phyloP scores from a whole-genome alignment of 495 filamentous ascomycete genomes.

The Aspergillus bridgeri region DNA sequence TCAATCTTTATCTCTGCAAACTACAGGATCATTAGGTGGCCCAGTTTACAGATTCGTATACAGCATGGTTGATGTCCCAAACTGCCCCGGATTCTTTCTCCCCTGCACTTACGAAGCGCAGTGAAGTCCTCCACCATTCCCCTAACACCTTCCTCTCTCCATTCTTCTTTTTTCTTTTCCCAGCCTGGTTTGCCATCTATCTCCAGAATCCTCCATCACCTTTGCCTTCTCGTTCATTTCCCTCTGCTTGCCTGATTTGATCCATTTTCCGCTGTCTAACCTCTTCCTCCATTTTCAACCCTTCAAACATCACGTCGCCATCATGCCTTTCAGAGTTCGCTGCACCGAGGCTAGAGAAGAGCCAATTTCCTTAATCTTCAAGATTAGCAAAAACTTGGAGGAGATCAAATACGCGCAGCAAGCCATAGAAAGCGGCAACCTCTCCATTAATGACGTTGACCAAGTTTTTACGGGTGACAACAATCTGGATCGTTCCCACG shows the following conservation, averaged over 20 bases:
- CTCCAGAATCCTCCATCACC: neutral
- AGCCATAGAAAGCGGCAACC: constrained; percentile 7
- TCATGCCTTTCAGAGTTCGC: constrained; percentile 14
- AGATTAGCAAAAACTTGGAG: constrained; percentile 14
- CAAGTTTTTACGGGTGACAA: constrained; percentile 2
- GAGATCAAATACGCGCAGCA: constrained; percentile 7
- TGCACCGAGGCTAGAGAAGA: constrained; percentile 1
- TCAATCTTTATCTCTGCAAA: too few relatives aligned
- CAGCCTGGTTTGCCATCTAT: too few relatives aligned
- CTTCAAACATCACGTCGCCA: neutral
- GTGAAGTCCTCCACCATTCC: neutral
- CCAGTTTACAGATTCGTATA: too few relatives aligned
- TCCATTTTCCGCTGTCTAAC: neutral
- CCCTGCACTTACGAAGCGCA: neutral
- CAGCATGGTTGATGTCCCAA: neutral
- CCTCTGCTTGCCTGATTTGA: neutral
- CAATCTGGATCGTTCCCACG: neutral
- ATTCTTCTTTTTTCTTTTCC: neutral
- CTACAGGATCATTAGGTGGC: too few relatives aligned
- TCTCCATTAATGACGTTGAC: neutral
- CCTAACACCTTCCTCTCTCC: neutral
- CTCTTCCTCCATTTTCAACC: neutral
- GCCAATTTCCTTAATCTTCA: constrained; percentile 12
- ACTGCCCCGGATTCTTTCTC: neutral
- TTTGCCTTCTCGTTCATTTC: neutral